Percentiles rank a stretch among this genome's conserved stretches.
These are phyloP conservation scores for Rubia balearica DNA, from an alignment of 305 asterid genomes.

Conservation along the genomic window DNA sequence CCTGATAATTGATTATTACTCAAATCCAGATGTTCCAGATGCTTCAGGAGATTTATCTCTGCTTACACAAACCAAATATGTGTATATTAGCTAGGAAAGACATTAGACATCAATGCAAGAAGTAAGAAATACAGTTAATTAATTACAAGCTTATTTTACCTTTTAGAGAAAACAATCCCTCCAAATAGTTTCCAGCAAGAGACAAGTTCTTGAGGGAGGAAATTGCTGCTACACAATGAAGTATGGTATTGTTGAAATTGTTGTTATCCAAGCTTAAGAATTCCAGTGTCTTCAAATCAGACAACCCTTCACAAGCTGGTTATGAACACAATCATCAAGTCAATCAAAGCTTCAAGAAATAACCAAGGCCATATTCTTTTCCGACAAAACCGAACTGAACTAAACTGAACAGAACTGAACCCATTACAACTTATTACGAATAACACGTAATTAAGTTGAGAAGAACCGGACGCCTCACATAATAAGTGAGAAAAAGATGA, in stretches of 20 bases:
- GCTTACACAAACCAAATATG: neutral
- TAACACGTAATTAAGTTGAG: too few species aligned
- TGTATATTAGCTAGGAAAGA: neutral
- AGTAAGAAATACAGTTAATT: neutral
- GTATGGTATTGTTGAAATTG: neutral
- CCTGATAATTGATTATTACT: neutral
- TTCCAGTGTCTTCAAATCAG: neutral
- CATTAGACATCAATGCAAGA: neutral
- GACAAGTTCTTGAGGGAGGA: neutral
- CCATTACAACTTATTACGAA: neutral
- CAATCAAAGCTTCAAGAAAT: neutral
- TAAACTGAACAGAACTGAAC: neutral
- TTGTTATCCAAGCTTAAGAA: neutral
- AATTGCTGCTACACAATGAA: neutral
- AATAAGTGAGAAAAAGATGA: neutral
- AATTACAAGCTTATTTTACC: neutral
- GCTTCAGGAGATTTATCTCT: conserved; percentile 5
- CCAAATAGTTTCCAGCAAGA: neutral
- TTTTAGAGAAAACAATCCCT: neutral
- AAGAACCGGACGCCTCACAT: neutral
- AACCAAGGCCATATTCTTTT: neutral
- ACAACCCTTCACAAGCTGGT: conserved; percentile 3
- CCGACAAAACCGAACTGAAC: too few species aligned
- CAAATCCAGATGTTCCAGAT: conserved; percentile 10
- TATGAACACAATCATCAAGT: neutral